A percentile compares a stretch with the other conserved stretches of the same genome.
phyloP scores from a whole-genome alignment of 345 rosid species.

The Toxicodendron radicans region DNA sequence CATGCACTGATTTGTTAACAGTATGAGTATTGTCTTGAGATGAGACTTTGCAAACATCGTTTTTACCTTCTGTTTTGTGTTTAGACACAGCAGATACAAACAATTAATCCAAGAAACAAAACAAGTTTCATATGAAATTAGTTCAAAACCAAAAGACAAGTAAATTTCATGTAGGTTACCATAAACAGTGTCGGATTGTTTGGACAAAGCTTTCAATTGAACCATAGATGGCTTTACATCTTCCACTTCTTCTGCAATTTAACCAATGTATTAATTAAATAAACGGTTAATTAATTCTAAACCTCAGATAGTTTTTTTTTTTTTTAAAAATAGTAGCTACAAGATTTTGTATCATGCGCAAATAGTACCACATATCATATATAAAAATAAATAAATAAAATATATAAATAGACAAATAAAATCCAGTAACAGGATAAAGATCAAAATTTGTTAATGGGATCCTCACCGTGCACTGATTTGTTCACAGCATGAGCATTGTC shows the following conservation, averaged over 20 bases:
- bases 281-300: too few relatives aligned
- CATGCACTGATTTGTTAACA: background rate
- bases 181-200: constrained; percentile 23
- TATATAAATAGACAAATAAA: background rate
- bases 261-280: too few relatives aligned
- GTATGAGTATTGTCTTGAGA: background rate
- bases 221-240: constrained; percentile 22
- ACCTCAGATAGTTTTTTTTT: too few relatives aligned
- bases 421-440: background rate
- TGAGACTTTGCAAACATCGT: background rate
- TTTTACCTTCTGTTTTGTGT: background rate
- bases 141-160: background rate
- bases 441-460: background rate
- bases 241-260: constrained; percentile 29
- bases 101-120: background rate
- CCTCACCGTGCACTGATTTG: background rate
- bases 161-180: constrained; percentile 16
- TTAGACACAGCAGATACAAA: background rate
- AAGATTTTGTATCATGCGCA: too few relatives aligned
- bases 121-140: background rate
- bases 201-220: background rate
- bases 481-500: background rate
- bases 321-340: too few relatives aligned
- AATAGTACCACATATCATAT: background rate
- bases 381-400: too few relatives aligned